phyloP scores from a whole-genome alignment of 495 filamentous ascomycete species.

The Penicillium odoratum region DNA sequence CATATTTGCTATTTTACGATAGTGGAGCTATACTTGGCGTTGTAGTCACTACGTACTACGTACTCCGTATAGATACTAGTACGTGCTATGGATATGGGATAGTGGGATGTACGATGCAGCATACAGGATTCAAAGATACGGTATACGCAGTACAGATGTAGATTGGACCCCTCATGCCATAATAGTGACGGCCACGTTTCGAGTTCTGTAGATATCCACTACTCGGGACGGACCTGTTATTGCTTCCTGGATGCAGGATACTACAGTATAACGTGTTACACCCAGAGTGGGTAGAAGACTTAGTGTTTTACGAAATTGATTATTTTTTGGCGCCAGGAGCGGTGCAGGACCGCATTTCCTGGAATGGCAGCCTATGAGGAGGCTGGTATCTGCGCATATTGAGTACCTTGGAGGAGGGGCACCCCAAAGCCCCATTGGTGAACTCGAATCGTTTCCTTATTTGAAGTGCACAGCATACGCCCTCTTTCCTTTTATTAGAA shows the following conservation, averaged over 20 bases:
- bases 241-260: slow-evolving; percentile 23
- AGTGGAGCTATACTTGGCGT: slow-evolving; percentile 6
- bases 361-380: slow-evolving; percentile 24
- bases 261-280: not conserved
- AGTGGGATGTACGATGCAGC: not conserved
- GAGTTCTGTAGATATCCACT: slow-evolving; percentile 12
- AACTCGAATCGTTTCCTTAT: slow-evolving; percentile 1
- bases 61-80: not conserved
- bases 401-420: slow-evolving; percentile 33
- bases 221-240: slow-evolving; percentile 24
- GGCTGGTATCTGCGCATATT: slow-evolving; percentile 17
- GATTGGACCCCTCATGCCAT: slow-evolving; percentile 5
- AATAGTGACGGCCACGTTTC: slow-evolving; percentile 13
- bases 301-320: slow-evolving; percentile 2
- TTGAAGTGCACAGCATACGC: slow-evolving; percentile 13
- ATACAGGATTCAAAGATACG: not conserved
- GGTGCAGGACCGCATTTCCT: slow-evolving; percentile 15
- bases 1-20: slow-evolving; percentile 7
- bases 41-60: not conserved
- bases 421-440: slow-evolving; percentile 22
- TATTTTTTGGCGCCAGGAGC: slow-evolving; percentile 29
- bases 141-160: not conserved
- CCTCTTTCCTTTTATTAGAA: not conserved
- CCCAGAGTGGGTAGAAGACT: slow-evolving; percentile 3
- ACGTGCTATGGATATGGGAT: not conserved